A percentile compares a stretch with the other conserved stretches of the same genome.
Conservation (phyloP, 2,329 filamentous ascomycete genomes). For the Helotiales sp. region DNA sequence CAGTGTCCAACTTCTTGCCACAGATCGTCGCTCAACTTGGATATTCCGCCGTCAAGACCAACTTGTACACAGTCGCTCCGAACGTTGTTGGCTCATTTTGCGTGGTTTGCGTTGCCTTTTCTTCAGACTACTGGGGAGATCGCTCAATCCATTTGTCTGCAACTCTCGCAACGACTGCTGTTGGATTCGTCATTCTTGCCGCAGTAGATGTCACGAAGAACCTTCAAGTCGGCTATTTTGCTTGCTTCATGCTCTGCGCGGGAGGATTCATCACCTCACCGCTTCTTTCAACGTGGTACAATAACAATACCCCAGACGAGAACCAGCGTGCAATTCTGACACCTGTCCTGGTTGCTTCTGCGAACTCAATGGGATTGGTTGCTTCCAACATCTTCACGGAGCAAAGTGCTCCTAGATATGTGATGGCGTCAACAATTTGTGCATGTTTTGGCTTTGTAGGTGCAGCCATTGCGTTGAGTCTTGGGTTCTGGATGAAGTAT, state of each 20-base stretch:
- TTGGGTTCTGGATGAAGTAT: constrained; percentile 63
- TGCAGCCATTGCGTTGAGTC: constrained; percentile 50
- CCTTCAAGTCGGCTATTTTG: constrained; percentile 70
- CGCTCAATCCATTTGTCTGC: constrained; percentile 63
- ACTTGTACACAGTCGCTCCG: constrained; percentile 76
- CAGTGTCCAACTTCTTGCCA: constrained; percentile 52
- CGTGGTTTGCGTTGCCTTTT: constrained; percentile 67
- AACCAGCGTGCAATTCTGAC: constrained; percentile 70
- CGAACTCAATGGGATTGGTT: constrained; percentile 75
- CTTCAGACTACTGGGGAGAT: constrained; percentile 53
- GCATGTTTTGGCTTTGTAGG: constrained; percentile 64
- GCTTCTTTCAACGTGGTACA: constrained; percentile 66
- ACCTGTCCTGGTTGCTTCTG: constrained; percentile 70
- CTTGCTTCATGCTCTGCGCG: constrained; percentile 82
- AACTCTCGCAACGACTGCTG: constrained; percentile 69
- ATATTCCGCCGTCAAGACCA: constrained; percentile 56
- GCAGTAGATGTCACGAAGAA: constrained; percentile 62
- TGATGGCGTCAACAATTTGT: constrained; percentile 64
- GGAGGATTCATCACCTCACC: constrained; percentile 75
- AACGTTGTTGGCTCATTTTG: constrained; percentile 65
- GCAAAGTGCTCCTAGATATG: constrained; percentile 65
- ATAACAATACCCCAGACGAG: constrained; percentile 81
- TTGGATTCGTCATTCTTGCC: constrained; percentile 74
- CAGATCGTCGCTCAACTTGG: constrained; percentile 51
- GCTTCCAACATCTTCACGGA: constrained; percentile 66